Base-by-base conservation (phyloP, 805 yeast species). In the Suhomyces sp. region DNA sequence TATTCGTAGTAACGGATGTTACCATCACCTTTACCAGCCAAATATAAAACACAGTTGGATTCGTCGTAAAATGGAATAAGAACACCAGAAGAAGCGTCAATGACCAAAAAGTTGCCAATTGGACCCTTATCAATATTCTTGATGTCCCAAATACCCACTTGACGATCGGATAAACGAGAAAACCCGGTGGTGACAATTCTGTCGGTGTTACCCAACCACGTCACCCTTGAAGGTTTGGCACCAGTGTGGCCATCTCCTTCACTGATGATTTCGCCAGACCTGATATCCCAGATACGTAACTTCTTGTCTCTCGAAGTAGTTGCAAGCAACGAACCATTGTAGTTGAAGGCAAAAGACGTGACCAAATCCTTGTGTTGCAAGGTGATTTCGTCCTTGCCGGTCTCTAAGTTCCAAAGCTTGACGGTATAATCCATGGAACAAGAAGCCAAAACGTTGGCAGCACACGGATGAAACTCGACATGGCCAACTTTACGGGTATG, bases 21-120 rank as follows among this genome's bases (percentile, higher is more conserved):
- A 61, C 98, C 98, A 69, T 94, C 99, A 68, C 97, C 97, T 70
- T 94, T 93, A 60, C 99, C 99, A 29, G 96, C 98, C 55, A 94
- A 75, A 64, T 87, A 94, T 53, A 94, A 77, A 53, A 92, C 82
- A 51, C 85, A 82, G 44, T 88, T 91, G 33, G 87, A 80, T 24
- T 83, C 87, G 66, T 94, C 99, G 65, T 74, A 94, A 62, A 87
- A 82, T 25, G 99, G 99, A 81, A 94, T 87, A 68, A 92, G 75
- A 41, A 94, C 88, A 61, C 99, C 99, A 2, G 97, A 87, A 4
- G 96, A 86, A 21, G 96, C 82, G 66, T 96, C 99, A 46, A 94
- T 80, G 40, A 85, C 82, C 63, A 86, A 79, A 67, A 92, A 90
- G 0, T 96, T 97, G 48, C 91, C 96, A 57, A 94, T 81, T 44